Conservation (phyloP, 2,329 filamentous ascomycete genomes). For the Aspergillus awamori region DNA sequence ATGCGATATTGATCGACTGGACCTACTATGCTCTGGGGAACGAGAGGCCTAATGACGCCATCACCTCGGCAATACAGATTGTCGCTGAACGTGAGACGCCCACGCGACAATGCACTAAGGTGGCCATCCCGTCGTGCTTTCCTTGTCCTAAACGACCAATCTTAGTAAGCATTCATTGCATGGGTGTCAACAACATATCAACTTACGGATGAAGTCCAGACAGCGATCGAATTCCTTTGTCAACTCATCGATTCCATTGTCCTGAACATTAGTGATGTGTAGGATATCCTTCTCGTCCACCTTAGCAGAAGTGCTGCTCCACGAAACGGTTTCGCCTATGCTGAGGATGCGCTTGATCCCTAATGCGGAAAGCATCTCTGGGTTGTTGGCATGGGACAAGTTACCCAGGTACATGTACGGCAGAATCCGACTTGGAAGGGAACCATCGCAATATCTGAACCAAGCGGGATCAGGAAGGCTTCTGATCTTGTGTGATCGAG, state of each 20-base stretch:
- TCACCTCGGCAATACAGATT: constrained; percentile 98
- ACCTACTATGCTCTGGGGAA: constrained; percentile 85
- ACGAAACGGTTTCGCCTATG: constrained; percentile 84
- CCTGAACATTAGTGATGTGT: constrained; percentile 82
- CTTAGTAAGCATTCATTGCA: not conserved
- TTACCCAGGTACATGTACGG: constrained; percentile 98
- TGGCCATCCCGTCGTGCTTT: constrained; percentile 74
- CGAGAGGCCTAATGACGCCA: constrained; percentile 77
- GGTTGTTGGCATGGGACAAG: constrained; percentile 90
- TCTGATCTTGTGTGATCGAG: constrained; percentile 27
- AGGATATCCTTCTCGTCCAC: constrained; percentile 82
- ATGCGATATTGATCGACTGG: not conserved
- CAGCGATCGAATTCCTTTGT: constrained; percentile 84
- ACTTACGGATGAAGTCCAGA: constrained; percentile 87
- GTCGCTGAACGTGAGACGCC: constrained; percentile 94
- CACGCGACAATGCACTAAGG: constrained; percentile 93
- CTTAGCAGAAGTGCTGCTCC: constrained; percentile 68
- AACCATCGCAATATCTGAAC: constrained; percentile 84
- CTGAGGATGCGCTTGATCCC: constrained; percentile 88
- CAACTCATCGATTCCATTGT: constrained; percentile 93
- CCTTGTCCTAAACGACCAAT: constrained; percentile 68
- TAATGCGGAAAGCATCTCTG: constrained; percentile 74
- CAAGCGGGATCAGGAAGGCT: constrained; percentile 66
- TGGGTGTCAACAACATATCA: not conserved
- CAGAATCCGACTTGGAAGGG: constrained; percentile 82